These are phyloP conservation scores for Pseudogymnoascus destructans DNA, from an alignment of 2,329 filamentous ascomycete genomes.

Conservation along the genomic window DNA sequence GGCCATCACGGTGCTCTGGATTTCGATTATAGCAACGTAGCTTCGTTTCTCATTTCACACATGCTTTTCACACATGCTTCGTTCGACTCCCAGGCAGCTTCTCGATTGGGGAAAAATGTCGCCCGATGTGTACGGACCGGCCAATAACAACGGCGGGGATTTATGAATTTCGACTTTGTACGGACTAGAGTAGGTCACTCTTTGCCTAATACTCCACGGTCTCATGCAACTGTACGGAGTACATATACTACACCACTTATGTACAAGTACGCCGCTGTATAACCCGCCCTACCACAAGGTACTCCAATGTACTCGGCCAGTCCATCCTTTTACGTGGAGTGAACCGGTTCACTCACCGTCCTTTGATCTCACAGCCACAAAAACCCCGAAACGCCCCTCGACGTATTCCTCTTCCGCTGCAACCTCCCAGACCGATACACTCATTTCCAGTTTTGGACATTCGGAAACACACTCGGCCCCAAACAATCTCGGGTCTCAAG, in stretches of 20 bases:
- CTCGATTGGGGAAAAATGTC: background rate
- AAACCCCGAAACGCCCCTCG: background rate
- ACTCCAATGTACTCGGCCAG: slow-evolving; percentile 2
- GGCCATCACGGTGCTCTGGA: background rate
- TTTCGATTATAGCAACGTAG: background rate
- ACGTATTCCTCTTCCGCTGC: background rate
- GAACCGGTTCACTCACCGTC: slow-evolving; percentile 4
- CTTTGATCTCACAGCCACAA: slow-evolving; percentile 4
- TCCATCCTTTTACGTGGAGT: slow-evolving; percentile 4
- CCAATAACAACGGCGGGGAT: background rate
- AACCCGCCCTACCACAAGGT: slow-evolving; percentile 1
- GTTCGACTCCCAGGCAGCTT: background rate
- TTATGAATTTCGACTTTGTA: background rate
- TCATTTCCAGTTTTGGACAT: background rate
- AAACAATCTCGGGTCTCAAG: background rate
- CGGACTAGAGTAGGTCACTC: slow-evolving; percentile 5
- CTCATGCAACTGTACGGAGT: background rate
- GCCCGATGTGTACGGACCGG: background rate
- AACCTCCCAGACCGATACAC: background rate
- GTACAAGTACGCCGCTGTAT: background rate
- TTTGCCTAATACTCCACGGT: slow-evolving; percentile 7
- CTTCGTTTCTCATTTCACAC: background rate
- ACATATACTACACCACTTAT: too few relatives aligned
- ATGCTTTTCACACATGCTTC: background rate
- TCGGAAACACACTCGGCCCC: background rate